Evolutionary conservation across 257 asterid genomes (phyloP), one percentile per base, ranked within the genome.

Genomic region (Nicotiana attenuata): DNA sequence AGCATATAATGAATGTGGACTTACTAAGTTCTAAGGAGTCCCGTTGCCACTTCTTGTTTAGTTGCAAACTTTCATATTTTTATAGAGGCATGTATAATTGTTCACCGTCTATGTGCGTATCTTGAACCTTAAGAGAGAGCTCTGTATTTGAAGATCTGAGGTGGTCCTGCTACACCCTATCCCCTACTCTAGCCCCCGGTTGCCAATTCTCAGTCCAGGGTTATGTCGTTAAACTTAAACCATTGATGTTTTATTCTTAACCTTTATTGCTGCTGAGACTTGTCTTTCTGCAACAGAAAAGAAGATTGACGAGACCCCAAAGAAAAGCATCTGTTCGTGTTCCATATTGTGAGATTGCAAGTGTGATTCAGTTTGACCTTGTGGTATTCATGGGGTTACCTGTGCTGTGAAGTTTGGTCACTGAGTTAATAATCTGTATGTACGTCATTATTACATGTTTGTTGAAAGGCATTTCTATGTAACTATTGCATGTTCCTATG

Each of bases 301-400:
- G 91, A 90, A 90, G 87, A 86, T 89, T 26, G 91, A 87, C 3
- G 85, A 90, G 76, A 71, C 60, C 65, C 89, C 90, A 61, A 87
- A 86, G 84, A 87, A 85, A 85, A 87, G 84, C 80, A 68, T 84
- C 22, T 90, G 93, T 81, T 81, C 90, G 1, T 90, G 93, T 82
- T 82, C 92, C 81, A 86, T 90, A 86, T 81, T 90, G 91, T 90
- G 87, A 90, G 87, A 59, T 55, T 78, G 85, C 41, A 84, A 80
- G 86, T 81, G 82, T 53, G 84, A 57, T 68, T 76, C 82, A 61
- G 83, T 78, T 82, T 84, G 69, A 81, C 81, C 88, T 78, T 80
- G 77, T 83, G 83, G 85, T 76, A 81, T 68, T 79, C 45, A 60
- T 68, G 73, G 83, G 80, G 83, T 77, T 66, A 78, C 77, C 67